Conservation (phyloP, 2,329 filamentous ascomycete genomes). For the Aureobasidium sp. region DNA sequence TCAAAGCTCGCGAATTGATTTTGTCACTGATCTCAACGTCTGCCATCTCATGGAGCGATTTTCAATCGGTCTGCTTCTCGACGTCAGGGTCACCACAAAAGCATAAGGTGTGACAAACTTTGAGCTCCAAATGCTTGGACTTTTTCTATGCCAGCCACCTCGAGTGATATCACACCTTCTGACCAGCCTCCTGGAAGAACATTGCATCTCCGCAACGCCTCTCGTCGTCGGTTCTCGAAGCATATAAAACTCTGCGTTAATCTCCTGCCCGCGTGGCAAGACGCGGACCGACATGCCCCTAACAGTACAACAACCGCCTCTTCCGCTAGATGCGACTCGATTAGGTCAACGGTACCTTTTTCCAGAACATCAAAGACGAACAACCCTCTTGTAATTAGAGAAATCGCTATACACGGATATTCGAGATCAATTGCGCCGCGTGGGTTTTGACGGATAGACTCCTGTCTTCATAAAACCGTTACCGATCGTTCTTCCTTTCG, state of each 20-base stretch:
- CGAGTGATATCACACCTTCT: no score
- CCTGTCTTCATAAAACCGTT: constrained; percentile 4
- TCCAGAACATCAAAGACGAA: neutral
- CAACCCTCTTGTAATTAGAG: neutral
- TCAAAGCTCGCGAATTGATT: no score
- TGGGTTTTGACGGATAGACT: neutral
- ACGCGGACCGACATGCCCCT: neutral
- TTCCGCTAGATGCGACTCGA: neutral
- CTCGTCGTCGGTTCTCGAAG: neutral
- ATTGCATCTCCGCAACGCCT: neutral
- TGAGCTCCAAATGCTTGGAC: neutral
- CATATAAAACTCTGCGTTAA: neutral
- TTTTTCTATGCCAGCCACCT: neutral
- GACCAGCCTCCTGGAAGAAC: neutral
- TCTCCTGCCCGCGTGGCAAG: neutral
- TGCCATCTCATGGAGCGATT: no score
- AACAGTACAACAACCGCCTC: neutral
- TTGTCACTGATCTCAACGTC: neutral
- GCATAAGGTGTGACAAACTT: neutral
- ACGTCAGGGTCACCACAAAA: neutral
- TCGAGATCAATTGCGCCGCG: neutral
- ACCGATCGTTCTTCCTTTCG: neutral
- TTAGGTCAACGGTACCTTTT: neutral
- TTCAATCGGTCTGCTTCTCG: neutral
- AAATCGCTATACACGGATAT: neutral